A percentile compares a stretch with the other conserved stretches of the same genome.
These are phyloP conservation scores for Colletotrichum sp. DNA, from an alignment of 2,329 filamentous ascomycete genomes.

Conservation along the genomic window DNA sequence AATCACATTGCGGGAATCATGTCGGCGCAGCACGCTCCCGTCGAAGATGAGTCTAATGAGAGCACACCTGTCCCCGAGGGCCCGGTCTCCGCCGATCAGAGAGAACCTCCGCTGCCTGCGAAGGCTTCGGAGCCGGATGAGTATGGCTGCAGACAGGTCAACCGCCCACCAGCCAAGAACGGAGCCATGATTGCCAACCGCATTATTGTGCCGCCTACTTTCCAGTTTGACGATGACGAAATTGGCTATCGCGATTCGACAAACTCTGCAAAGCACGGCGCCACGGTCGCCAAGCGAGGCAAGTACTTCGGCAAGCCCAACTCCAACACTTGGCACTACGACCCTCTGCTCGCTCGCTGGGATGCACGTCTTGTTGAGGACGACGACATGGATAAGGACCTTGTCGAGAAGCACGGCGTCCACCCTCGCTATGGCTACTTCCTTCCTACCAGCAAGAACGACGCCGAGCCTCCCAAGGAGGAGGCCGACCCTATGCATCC, in stretches of 20 bases:
- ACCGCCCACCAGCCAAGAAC: conserved; percentile 42
- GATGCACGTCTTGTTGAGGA: conserved; percentile 54
- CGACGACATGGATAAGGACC: conserved; percentile 55
- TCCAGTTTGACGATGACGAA: conserved; percentile 55
- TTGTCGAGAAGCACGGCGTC: conserved; percentile 53
- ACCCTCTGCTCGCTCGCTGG: conserved; percentile 57
- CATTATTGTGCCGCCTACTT: conserved; percentile 55
- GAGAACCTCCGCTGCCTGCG: conserved; percentile 31
- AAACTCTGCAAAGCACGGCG: conserved; percentile 59
- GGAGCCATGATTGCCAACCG: conserved; percentile 50
- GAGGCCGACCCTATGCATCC: conserved; percentile 51
- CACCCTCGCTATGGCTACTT: conserved; percentile 61
- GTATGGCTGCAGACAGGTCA: conserved; percentile 54
- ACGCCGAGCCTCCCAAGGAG: conserved; percentile 41
- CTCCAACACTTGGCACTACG: conserved; percentile 57
- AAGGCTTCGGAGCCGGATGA: conserved; percentile 51
- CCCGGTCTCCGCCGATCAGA: conserved; percentile 30
- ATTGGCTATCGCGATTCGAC: conserved; percentile 65
- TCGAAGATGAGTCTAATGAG: conserved; percentile 32
- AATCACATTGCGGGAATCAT: conserved; percentile 31
- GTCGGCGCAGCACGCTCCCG: conserved; percentile 32
- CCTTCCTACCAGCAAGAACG: conserved; percentile 51
- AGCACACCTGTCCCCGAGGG: conserved; percentile 22
- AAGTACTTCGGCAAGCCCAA: conserved; percentile 60
- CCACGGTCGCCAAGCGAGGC: conserved; percentile 56